Conservation (phyloP, 225 moss, liverwort and hornwort genomes). For the Asterella californica region DNA sequence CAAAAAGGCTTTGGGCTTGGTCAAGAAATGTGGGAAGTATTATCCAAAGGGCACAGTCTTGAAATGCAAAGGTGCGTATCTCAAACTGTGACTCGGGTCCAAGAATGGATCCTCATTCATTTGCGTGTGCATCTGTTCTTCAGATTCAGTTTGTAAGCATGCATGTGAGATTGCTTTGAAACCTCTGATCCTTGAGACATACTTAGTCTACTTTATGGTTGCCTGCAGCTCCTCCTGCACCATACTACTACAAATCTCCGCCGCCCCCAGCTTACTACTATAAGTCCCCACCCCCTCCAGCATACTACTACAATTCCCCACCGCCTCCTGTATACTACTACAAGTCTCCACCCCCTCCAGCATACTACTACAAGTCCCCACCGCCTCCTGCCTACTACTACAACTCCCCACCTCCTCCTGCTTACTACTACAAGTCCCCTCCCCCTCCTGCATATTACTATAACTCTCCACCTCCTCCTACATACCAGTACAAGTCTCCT, state of each 20-base stretch:
- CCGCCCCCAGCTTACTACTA: constrained; percentile 8
- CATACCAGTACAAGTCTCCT: too few species aligned
- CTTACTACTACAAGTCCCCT: too few species aligned
- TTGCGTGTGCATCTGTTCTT: neutral
- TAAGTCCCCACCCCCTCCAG: neutral
- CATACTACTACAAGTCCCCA: neutral
- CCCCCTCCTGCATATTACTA: too few species aligned
- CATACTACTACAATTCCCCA: neutral
- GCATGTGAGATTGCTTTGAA: neutral
- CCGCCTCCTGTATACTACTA: neutral
- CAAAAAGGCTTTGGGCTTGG: constrained; percentile 14
- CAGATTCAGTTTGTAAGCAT: neutral
- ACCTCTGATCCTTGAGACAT: neutral
- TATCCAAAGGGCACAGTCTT: constrained; percentile 7
- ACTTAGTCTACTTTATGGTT: neutral
- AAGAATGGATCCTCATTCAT: neutral
- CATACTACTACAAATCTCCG: constrained; percentile 2
- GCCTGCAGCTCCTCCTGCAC: constrained; percentile 5
- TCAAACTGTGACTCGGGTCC: neutral
- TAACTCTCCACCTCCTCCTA: too few species aligned
- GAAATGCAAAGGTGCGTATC: constrained; percentile 4
- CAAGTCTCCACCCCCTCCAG: neutral
- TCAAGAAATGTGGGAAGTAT: constrained; percentile 15
- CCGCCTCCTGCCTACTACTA: neutral
- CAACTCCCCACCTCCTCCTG: too few species aligned